Evolutionary conservation across 164 flowering plant genomes (phyloP), one percentile per base, ranked within the genome.

Genomic region (Vitis amurensis): DNA sequence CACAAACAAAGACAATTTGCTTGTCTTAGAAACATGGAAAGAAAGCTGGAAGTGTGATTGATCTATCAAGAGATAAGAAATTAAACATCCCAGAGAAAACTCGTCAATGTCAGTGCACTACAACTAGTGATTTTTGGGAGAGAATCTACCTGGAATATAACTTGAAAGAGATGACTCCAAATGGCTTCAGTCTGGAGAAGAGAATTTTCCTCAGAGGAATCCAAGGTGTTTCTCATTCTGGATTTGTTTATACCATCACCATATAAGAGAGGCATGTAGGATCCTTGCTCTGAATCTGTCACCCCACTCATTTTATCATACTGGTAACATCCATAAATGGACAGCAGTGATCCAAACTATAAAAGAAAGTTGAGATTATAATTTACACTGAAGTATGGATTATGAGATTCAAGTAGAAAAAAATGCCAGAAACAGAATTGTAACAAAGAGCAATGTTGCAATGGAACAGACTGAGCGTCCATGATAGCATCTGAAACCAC

Each of bases 331-430:
- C 85, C 85, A 72, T 69, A 69, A 12, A 74, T 23, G 9, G 85
- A 82, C 15, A 82, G 74, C 52, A 77, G 9, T 3, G 73, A 76
- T 66, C 80, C 85, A 71, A 64, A 50, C 84, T 81, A 49, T 66
- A 76, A 71, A 65, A 48, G 3, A 11, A 67, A 53, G 15, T 17
- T 10, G 12, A 59, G 11, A 64, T 14, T 27, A 60, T 49, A 31
- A 30, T 49, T 23, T 23, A 23, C 27, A 23, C 27, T 23, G 27
- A 23, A 0, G 27, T 3, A 3, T 4, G 44, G 44, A 37, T 37
- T 37, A 37, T 1, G 44, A 37, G 44, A 37, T 37, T 3, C 4
- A 37, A 37, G 7, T 37, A 37, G 44, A 37, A 37, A 37, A 23
- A 37, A 37, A 37, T 37, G 4, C 44, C 44, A 37, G 8, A 37